Base-by-base conservation (phyloP, 805 yeast species). In the Candida wancherniae region DNA sequence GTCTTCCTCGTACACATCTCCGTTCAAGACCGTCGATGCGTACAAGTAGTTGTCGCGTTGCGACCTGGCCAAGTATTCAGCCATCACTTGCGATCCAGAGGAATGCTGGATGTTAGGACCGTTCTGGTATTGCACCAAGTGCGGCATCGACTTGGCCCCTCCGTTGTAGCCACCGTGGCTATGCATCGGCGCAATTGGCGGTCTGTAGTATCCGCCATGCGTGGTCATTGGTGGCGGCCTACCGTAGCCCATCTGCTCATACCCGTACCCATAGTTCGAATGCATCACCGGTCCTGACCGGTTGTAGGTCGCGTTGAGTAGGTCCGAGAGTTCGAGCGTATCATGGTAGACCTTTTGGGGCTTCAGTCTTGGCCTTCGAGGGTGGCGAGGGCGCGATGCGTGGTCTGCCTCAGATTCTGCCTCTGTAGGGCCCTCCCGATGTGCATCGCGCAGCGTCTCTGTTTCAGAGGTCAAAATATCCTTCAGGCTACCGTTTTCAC, bases 21-120 rank as follows among this genome's bases (percentile, higher is more conserved):
- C 31, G 6, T 14, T 14, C 12, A 22, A 12, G 11, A 13, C 15
- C 9, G 32, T 42, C 3, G 61, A 51, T 5, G 62, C 61, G 51
- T 75, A 77, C 36, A 74, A 52, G 47, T 73, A 55, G 26, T 69
- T 68, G 8, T 80, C 80, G 37, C 76, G 80, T 44, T 78, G 84
- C 5, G 80, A 63, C 50, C 77, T 82, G n/a, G 84, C 83, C 44
- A 81, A 61, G 49, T 80, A 81, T 48, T 80, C 86, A 0, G 85
- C 80, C 85, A 81, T 79, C 9, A 81, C 84, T 44, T 77, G 82
- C 0, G 84, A 76, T 3, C 87, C 86, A 5, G 80, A 58, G 12
- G 13, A 22, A 12, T 17, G n/a, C n/a, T n/a, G n/a, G n/a, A n/a
- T n/a, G n/a, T n/a, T n/a, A n/a, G n/a, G n/a, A n/a, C n/a, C n/a